phyloP scores from a whole-genome alignment of 129 eudicot genomes.

The Ambrosia trifida region DNA sequence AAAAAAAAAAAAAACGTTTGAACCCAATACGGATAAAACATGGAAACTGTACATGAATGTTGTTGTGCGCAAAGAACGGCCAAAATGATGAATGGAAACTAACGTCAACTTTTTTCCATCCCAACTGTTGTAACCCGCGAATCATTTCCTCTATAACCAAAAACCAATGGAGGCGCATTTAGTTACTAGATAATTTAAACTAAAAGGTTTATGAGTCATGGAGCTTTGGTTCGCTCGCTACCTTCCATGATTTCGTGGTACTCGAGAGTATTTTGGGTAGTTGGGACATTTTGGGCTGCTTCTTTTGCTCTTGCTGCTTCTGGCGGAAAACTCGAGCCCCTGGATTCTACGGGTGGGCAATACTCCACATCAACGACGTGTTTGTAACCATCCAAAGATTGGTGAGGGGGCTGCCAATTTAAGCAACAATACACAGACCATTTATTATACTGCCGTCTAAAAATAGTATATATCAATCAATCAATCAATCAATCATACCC shows the following conservation, averaged over 20 bases:
- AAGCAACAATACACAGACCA: neutral
- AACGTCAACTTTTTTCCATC: conserved; percentile 97
- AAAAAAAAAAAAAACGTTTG: too few species aligned
- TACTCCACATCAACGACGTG: conserved; percentile 88
- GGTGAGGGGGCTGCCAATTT: conserved; percentile 72
- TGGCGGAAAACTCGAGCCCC: conserved; percentile 70
- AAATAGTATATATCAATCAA: too few species aligned
- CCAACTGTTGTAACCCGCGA: conserved; percentile 80
- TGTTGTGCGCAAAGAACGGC: conserved; percentile 98
- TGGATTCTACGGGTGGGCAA: conserved; percentile 72
- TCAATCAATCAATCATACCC: too few species aligned
- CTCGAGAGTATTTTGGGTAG: conserved; percentile 54
- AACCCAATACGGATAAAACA: too few species aligned
- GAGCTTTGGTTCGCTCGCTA: conserved; percentile 23
- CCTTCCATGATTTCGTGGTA: conserved; percentile 98
- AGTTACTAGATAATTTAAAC: neutral
- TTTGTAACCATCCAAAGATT: conserved; percentile 86
- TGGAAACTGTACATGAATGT: conserved; percentile 61
- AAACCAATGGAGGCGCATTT: conserved; percentile 10
- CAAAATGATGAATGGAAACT: conserved; percentile 87
- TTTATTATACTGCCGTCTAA: too few species aligned
- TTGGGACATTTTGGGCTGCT: conserved; percentile 84
- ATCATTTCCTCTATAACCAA: conserved; percentile 90
- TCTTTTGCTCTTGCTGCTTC: conserved; percentile 93
- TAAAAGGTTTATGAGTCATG: neutral